Percentiles rank a stretch among this genome's conserved stretches.
phyloP scores from a whole-genome alignment of 441 rosid species.

The Erodium trifolium region DNA sequence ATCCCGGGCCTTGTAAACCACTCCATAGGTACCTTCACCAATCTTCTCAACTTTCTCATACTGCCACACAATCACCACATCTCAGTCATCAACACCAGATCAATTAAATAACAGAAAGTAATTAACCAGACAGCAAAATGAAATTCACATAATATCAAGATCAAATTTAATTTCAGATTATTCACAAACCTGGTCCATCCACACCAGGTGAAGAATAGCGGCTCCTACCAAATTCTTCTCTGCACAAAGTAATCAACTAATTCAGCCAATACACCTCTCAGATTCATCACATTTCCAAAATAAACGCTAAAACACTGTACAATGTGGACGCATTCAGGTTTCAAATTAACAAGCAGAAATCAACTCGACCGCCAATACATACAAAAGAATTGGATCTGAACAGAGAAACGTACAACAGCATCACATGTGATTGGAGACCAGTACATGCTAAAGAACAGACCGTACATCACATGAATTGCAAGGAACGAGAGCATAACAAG shows the following conservation, averaged over 20 bases:
- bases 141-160: not conserved
- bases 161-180: not conserved
- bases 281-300: not conserved
- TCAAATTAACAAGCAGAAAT: not conserved
- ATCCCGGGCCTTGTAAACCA: slow-evolving; percentile 90
- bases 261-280: not conserved
- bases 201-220: slow-evolving; percentile 4
- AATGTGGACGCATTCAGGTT: not conserved
- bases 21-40: slow-evolving; percentile 97
- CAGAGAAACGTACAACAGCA: not conserved
- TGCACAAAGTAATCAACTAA: slow-evolving; percentile 1
- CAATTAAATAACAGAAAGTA: not conserved
- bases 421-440: not conserved
- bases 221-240: not conserved
- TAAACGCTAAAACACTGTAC: not conserved
- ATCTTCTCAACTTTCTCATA: slow-evolving; percentile 97
- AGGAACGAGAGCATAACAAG: not conserved
- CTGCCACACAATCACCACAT: slow-evolving; percentile 29
- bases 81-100: slow-evolving; percentile 13
- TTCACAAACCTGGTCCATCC: slow-evolving; percentile 28
- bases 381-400: not conserved
- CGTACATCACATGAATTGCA: not conserved
- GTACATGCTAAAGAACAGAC: not conserved
- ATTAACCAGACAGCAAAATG: not conserved
- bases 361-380: no score